phyloP scores from a whole-genome alignment of 2,329 filamentous ascomycete genomes.

The Thyridium curvatum region DNA sequence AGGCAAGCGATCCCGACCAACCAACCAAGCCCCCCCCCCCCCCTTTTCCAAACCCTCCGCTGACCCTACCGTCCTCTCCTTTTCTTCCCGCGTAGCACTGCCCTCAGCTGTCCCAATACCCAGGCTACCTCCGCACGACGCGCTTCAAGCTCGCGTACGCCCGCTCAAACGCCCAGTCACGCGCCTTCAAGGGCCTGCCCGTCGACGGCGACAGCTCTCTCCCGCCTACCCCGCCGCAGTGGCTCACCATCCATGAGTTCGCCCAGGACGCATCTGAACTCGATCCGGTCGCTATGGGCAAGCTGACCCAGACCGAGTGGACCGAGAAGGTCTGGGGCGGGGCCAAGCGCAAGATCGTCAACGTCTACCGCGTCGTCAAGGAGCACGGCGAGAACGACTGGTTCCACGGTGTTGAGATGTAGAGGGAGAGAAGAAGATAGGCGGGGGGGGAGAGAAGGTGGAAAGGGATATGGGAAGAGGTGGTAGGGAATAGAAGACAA shows the following conservation, averaged over 20 bases:
- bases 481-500: too few relatives aligned
- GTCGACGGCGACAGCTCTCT: slow-evolving; percentile 7
- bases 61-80: too few relatives aligned
- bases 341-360: slow-evolving; percentile 1
- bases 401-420: slow-evolving; percentile 8
- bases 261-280: not conserved
- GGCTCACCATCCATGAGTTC: slow-evolving; percentile 8
- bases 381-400: slow-evolving; percentile 7
- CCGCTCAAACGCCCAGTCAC: slow-evolving; percentile 13
- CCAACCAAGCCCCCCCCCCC: too few relatives aligned
- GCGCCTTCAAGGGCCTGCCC: slow-evolving; percentile 12
- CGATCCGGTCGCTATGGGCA: slow-evolving; percentile 4
- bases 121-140: slow-evolving; percentile 15
- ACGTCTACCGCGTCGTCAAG: slow-evolving; percentile 5
- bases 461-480: too few relatives aligned
- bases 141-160: slow-evolving; percentile 13
- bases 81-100: slow-evolving; percentile 5
- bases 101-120: slow-evolving; percentile 5
- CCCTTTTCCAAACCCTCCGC: too few relatives aligned
- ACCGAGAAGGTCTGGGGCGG: slow-evolving; percentile 8
- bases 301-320: slow-evolving; percentile 7
- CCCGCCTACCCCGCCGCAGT: slow-evolving; percentile 10
- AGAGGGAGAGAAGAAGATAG: too few relatives aligned
- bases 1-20: too few relatives aligned
- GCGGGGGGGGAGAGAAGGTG: not conserved